phyloP scores from a whole-genome alignment of 768 basidiomycete species.

The Collybia sordida region DNA sequence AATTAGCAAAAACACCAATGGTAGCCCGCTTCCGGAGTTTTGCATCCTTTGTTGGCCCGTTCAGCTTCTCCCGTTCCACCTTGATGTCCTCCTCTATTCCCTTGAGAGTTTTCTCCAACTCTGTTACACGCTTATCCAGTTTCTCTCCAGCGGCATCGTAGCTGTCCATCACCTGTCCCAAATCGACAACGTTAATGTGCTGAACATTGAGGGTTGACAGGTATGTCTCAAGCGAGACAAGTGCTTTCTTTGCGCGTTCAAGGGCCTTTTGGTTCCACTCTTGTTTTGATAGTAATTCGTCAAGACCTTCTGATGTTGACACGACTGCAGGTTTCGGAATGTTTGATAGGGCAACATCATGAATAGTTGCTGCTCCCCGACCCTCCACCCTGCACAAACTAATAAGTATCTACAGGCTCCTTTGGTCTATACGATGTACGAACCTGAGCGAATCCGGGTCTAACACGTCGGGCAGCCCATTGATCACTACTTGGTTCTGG shows the following conservation, averaged over 20 bases:
- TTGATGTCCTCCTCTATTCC: slow-evolving; percentile 16
- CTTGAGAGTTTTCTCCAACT: slow-evolving; percentile 19
- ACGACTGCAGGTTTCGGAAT: slow-evolving; percentile 2
- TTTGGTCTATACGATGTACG: background rate
- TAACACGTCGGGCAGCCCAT: slow-evolving; percentile 29
- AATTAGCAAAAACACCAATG: slow-evolving; percentile 24
- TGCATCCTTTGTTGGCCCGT: slow-evolving; percentile 11
- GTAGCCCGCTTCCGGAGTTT: slow-evolving; percentile 15
- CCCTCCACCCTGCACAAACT: slow-evolving; percentile 28
- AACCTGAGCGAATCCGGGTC: slow-evolving; percentile 33
- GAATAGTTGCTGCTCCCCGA: slow-evolving; percentile 31
- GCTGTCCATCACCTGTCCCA: slow-evolving; percentile 16
- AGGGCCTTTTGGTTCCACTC: slow-evolving; percentile 18
- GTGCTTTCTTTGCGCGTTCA: slow-evolving; percentile 19
- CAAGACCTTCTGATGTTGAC: slow-evolving; percentile 19
- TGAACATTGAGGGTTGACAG: slow-evolving; percentile 24
- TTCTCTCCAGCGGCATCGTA: slow-evolving; percentile 21
- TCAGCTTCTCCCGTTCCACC: slow-evolving; percentile 13
- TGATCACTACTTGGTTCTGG: slow-evolving; percentile 30
- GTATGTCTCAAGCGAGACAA: slow-evolving; percentile 24
- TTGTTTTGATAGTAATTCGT: slow-evolving; percentile 15
- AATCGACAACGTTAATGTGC: slow-evolving; percentile 16
- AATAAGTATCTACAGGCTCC: background rate
- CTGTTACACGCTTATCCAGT: slow-evolving; percentile 22
- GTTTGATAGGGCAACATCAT: slow-evolving; percentile 30